phyloP scores from a whole-genome alignment of 2,329 filamentous ascomycete species.

The Aspergillus ustus region DNA sequence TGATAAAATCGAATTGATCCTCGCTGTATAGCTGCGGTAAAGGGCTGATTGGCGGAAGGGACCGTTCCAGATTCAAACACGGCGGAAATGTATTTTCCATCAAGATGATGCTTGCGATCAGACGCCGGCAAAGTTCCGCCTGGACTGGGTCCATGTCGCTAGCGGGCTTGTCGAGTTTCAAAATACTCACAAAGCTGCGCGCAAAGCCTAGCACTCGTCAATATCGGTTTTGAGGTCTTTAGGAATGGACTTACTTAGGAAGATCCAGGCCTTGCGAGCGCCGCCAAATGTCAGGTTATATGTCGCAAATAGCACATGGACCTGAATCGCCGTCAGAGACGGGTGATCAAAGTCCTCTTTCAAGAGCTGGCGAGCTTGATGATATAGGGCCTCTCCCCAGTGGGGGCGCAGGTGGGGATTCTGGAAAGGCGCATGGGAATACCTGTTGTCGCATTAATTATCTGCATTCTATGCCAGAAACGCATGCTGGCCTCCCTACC shows the following conservation, averaged over 20 bases:
- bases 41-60: not conserved
- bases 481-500: not conserved
- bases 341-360: not conserved
- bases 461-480: not conserved
- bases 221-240: not conserved
- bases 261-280: not conserved
- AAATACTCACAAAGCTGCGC: not conserved
- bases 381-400: not conserved
- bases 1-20: not conserved
- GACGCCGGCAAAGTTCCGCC: not conserved
- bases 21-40: not conserved
- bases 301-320: not conserved
- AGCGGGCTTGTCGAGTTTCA: not conserved
- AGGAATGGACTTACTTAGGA: not conserved
- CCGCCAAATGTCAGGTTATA: not conserved
- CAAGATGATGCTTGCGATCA: not conserved
- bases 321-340: not conserved
- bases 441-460: not conserved
- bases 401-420: not conserved
- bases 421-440: slow-evolving; percentile 1
- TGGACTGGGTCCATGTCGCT: not conserved
- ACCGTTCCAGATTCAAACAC: not conserved
- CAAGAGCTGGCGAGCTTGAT: not conserved
- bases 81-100: not conserved
- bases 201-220: not conserved